A percentile compares a stretch with the other conserved stretches of the same genome.
phyloP scores from a whole-genome alignment of 1,284 basidiomycete genomes.

The Trametes polyzona region DNA sequence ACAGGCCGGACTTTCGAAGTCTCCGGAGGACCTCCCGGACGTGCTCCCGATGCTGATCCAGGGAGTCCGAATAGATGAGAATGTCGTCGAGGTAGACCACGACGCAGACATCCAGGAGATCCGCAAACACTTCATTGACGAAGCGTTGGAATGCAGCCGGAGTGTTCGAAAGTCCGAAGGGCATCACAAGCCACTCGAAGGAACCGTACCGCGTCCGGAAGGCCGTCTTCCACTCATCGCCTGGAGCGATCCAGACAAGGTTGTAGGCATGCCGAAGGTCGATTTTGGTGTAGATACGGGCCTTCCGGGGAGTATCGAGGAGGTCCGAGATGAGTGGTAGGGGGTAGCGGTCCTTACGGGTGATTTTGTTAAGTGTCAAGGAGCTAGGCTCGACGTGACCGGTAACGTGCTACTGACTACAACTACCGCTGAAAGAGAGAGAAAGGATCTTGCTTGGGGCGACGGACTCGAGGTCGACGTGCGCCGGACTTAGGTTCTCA shows the following conservation, averaged over 20 bases:
- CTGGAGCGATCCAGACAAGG: background rate
- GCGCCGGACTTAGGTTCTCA: background rate
- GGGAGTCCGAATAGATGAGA: constrained; percentile 42
- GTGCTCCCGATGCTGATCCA: too few species aligned
- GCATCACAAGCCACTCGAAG: constrained; percentile 12
- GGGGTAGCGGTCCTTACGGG: constrained; percentile 5
- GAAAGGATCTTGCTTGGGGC: too few species aligned
- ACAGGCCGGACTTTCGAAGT: too few species aligned
- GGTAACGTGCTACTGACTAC: too few species aligned
- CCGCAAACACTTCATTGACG: constrained; percentile 9
- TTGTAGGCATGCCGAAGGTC: constrained; percentile 7
- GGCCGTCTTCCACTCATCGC: constrained; percentile 15
- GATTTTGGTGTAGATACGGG: constrained; percentile 1
- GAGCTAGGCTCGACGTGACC: too few species aligned
- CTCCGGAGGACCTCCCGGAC: too few species aligned
- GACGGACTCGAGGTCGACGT: background rate
- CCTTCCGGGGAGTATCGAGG: constrained; percentile 1
- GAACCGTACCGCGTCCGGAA: constrained; percentile 13
- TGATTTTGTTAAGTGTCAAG: constrained; percentile 37
- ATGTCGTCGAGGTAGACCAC: constrained; percentile 38
- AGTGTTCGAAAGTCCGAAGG: constrained; percentile 10
- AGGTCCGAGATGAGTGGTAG: constrained; percentile 8
- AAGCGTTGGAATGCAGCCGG: constrained; percentile 18
- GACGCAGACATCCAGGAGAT: constrained; percentile 38
- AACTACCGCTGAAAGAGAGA: too few species aligned